phyloP scores from a whole-genome alignment of 768 basidiomycete genomes.

The Termitomyces titanicus region DNA sequence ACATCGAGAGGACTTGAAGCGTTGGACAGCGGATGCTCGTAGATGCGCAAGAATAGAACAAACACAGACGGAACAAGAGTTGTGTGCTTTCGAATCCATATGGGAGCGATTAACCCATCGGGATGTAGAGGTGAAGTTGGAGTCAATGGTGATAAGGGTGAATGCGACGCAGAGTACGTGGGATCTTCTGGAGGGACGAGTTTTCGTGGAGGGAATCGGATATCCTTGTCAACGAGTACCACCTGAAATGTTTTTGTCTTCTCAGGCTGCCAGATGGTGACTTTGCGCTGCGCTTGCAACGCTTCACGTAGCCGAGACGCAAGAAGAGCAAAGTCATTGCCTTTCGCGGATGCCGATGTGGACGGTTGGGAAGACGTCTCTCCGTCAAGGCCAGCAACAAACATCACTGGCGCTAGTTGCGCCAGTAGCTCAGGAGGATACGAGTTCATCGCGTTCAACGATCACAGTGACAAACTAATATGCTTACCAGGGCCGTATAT shows the following conservation, averaged over 20 bases:
- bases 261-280: constrained; percentile 70
- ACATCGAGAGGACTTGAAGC: constrained; percentile 52
- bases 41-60: constrained; percentile 85
- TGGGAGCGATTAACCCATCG: constrained; percentile 94
- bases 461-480: neutral
- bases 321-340: constrained; percentile 63
- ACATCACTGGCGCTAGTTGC: constrained; percentile 93
- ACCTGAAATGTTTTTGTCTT: constrained; percentile 76
- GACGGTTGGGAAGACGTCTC: constrained; percentile 23
- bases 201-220: constrained; percentile 88
- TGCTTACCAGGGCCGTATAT: too few relatives aligned
- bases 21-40: constrained; percentile 50
- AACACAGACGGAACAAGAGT: constrained; percentile 91
- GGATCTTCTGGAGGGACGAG: constrained; percentile 57
- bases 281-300: constrained; percentile 58
- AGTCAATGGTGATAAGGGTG: constrained; percentile 90
- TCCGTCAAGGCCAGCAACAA: constrained; percentile 79
- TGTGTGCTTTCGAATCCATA: constrained; percentile 97
- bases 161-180: constrained; percentile 61
- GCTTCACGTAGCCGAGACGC: constrained; percentile 62
- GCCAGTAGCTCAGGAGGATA: constrained; percentile 87
- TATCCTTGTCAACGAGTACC: constrained; percentile 77
- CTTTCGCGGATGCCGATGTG: constrained; percentile 19
- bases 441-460: constrained; percentile 66
- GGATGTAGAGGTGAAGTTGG: constrained; percentile 88